phyloP scores from a whole-genome alignment of 23 red algal species.

The Gracilaria vermiculophylla region DNA sequence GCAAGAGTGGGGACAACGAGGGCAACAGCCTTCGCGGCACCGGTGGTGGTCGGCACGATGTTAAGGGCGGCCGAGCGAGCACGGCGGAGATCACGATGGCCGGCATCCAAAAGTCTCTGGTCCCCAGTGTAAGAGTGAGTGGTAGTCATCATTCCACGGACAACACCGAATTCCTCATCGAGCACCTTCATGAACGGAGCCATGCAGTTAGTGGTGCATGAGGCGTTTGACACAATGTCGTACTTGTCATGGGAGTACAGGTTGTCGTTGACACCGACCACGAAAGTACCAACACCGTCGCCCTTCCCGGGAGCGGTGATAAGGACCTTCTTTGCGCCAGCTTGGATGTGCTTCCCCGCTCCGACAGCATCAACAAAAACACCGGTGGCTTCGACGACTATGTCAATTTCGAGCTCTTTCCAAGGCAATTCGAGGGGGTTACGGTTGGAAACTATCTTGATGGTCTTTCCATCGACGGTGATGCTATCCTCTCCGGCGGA shows the following conservation, averaged over 20 bases:
- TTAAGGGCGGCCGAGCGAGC: slow-evolving; percentile 90
- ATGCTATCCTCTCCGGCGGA: slow-evolving; percentile 77
- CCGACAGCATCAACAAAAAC: slow-evolving; percentile 90
- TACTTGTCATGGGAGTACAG: slow-evolving; percentile 73
- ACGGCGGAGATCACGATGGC: slow-evolving; percentile 94
- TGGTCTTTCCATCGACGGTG: slow-evolving; percentile 83
- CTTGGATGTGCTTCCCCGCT: slow-evolving; percentile 88
- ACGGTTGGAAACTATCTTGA: slow-evolving; percentile 85
- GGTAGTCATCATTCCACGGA: slow-evolving; percentile 97
- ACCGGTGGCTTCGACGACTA: slow-evolving; percentile 96
- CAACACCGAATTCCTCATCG: slow-evolving; percentile 92
- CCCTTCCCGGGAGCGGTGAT: slow-evolving; percentile 98
- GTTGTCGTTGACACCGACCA: slow-evolving; percentile 86
- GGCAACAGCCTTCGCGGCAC: slow-evolving; percentile 94
- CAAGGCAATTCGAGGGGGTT: slow-evolving; percentile 93
- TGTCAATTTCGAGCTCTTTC: slow-evolving; percentile 83
- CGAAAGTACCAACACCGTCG: slow-evolving; percentile 83
- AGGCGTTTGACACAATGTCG: slow-evolving; percentile 94
- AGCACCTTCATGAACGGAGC: slow-evolving; percentile 97
- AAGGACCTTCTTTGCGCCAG: slow-evolving; percentile 97
- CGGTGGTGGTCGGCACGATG: slow-evolving; percentile 98
- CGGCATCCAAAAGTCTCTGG: slow-evolving; percentile 92
- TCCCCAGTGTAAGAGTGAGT: slow-evolving; percentile 97
- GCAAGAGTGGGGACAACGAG: slow-evolving; percentile 81
- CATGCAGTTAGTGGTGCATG: slow-evolving; percentile 99